Evolutionary conservation across 805 yeast genomes (phyloP), one percentile per base, ranked within the genome.

Genomic region (Ogataea nakhonphanomensis): DNA sequence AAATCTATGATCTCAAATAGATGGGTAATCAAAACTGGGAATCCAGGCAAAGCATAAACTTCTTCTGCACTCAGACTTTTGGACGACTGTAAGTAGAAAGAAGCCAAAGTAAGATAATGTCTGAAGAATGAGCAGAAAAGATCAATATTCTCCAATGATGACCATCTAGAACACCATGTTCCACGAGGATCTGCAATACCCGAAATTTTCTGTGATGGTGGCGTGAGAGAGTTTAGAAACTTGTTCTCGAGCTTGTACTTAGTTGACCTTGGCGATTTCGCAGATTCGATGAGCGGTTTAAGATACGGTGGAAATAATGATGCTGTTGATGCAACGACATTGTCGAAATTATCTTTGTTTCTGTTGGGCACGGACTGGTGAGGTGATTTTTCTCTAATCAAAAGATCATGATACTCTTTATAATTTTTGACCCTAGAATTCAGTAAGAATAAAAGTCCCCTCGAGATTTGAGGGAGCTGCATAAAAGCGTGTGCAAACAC

Each of bases 401-500:
- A 33, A 21, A 50, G 24, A 25, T 58, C 50, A 39, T 55, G 45
- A 5, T 58, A 22, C 14, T 49, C 45, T 22, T 67, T 71, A 40
- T 73, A 65, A 7, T 70, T 59, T 28, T 58, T 53, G 46, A 75
- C 73, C 54, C 77, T 78, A 32, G 79, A 74, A 50, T 76, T 78
- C 30, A 81, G 59, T 14, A 79, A 54, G 47, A 81, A 81, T 32
- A 79, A 54, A 27, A 81, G 56, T 1, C 82, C 81, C 36, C 69
- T 69, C 12, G 83, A 75, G 4, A 81, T 72, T 21, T 73, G 68
- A 0, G 80, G 78, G 3, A 81, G 60, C 45, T 69, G 63, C 55
- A 74, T 73, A 47, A 71, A 84, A 3, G 78, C 65, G 53, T 78
- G 76, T 1, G 89, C 89, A 56, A 84, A 73, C 3, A 79, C 72